Base-by-base conservation (phyloP, 106 monocot genomes). In the Dendrobium nobile region DNA sequence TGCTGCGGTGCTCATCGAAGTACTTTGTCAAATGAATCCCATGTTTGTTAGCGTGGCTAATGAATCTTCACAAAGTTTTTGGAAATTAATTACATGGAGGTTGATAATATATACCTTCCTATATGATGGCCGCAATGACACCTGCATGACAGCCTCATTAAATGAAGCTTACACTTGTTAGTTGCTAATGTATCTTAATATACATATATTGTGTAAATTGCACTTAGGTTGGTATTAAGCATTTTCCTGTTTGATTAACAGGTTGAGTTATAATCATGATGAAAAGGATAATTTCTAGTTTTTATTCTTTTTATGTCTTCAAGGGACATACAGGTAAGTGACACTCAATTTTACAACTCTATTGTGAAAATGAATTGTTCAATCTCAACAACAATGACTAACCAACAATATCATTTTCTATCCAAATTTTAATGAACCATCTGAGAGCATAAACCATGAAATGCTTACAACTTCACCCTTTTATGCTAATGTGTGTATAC, bases 251-350 rank as follows among this genome's bases (percentile, higher is more conserved):
- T 41, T 41, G 41, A 73, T 41, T 40, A 73, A 16, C 33, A 40
- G 41, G 27, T 67, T 37, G 41, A 41, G 22, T 40, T 37, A 5
- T 41, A 73, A n/a, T 73, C 17, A 41, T 40, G 17, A 17, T 73
- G 28, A 67, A 67, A 67, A 67, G 26, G 4, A 58, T 27, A 67
- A 67, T 67, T 67, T 37, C 4, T 33, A 16, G 20, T 67, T 0
- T 73, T 73, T 15, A 94, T 84, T 91, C 91, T 9, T 11, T 82
- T 4, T 88, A 86, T 55, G 68, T 72, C 67, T 94, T 91, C 70
- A 80, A 55, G 22, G 87, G 85, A 0, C 94, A 94, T 65, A 78
- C 76, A 82, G 91, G 92, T 90, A 79, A 44, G 75, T 65, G 18
- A 7, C 17, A 0, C 42, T 37, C 17, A 64, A 51, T 47, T 42